Evolutionary conservation across 2,329 filamentous ascomycete species (phyloP), one percentile per base, ranked within the genome.

Genomic region (Claviceps africana): DNA sequence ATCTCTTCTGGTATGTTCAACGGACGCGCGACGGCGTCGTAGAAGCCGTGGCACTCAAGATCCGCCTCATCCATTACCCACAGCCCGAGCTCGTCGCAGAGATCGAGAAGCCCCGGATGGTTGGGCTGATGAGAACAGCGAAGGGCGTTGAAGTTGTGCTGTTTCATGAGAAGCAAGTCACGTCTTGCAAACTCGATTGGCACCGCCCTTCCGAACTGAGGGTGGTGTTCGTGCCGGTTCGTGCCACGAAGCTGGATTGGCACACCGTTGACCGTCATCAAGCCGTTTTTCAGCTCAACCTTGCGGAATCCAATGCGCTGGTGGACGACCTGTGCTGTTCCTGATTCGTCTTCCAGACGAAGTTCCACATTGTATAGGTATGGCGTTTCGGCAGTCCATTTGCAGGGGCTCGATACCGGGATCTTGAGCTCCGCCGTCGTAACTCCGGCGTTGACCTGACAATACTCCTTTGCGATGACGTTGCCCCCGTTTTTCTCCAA

Each of bases 161-260:
- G 70, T 64, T 87, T 87, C 82, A 87, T 87, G 3, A 81, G 67
- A 2, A 82, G 59, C 1, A 87, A 68, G 56, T 87, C 83, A 15
- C 70, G 65, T 56, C 75, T 74, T 60, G 85, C 76, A 53, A 77
- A 83, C 1, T 82, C 77, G 7, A 77, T 64, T 0, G 82, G 81
- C 0, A 86, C 80, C 0, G 81, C 74, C 0, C 83, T 78, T 3
- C 83, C 83, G 30, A 74, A 74, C 25, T 68, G 66, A 0, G 81
- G 81, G 58, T 87, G 82, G 58, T 88, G 83, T 53, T 88, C 84
- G 59, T 87, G 84, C 17, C 83, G 70, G 62, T 86, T 86, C 17
- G 80, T 78, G 17, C 83, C 83, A 30, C 78, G 74, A 56, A 87
- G 71, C 2, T 78, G 71, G 48, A 86, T 73, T 1, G 76, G 69